Base-by-base conservation (phyloP, 768 basidiomycete species). In the Macrolepiota albuminosa region DNA sequence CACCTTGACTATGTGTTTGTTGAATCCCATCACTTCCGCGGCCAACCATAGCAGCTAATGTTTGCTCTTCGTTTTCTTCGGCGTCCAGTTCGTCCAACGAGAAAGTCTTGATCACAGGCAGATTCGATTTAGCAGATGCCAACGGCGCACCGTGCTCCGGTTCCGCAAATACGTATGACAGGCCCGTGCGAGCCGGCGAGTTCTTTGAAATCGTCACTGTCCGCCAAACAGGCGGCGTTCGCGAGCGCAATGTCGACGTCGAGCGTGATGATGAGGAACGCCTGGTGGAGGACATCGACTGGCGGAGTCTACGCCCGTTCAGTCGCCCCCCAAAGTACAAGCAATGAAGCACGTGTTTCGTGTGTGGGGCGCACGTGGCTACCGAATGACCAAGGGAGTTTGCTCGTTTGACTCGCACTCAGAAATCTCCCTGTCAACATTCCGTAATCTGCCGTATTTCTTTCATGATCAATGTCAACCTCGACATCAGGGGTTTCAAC, bases 131-230 rank as follows among this genome's bases (percentile, higher is more conserved):
- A 29, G 77, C 79, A 24, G 76, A 72, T 24, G 70, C 67, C 21
- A 73, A 64, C 3, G 72, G 70, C 6, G 72, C 68, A 59, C 75
- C 74, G 59, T 74, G 80, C 61, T 81, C 73, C 1, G 81, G 76
- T 69, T 77, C 74, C 29, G 78, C 81, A 61, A 77, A 43, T 2
- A 81, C 74, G 34, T 76, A 66, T 3, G 79, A 78, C 21, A 80
- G 61, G 18, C 65, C 56, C 18, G 73, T 59, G 29, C 40, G n/a
- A 43, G 54, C 54, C 40, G 54, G 29, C 0, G 54, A 54, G n/a
- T 42, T 54, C 54, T 66, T 65, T 29, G 70, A 54, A 34, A 65
- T 47, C 13, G 62, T 69, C 60, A 67, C 73, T 29, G 66, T 65
- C 18, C 42, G 55, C 43, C 55, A 46, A 2, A 48, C 16, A 31